Conservation (phyloP, 139 green algal species). For the Gonium pectorale region DNA sequence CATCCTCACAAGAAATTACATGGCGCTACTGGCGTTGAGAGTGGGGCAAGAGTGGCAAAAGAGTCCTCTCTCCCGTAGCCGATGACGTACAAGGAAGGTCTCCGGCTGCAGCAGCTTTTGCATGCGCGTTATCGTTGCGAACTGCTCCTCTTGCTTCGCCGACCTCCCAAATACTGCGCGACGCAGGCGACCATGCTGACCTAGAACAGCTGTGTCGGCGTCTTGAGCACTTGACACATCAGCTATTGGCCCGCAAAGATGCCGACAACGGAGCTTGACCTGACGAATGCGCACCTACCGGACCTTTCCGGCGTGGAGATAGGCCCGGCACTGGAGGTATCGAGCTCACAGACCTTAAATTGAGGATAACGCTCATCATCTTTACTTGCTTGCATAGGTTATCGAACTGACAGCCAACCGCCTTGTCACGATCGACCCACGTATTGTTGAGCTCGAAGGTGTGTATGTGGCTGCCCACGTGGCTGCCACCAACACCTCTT, state of each 20-base stretch:
- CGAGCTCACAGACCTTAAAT: too few relatives aligned
- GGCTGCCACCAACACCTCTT: background rate
- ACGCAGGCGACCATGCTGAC: too few relatives aligned
- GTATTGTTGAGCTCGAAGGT: constrained; percentile 79
- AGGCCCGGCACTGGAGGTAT: constrained; percentile 57
- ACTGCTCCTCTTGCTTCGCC: too few relatives aligned
- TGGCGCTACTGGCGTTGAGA: too few relatives aligned
- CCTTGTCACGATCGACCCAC: constrained; percentile 74
- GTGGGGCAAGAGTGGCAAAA: too few relatives aligned
- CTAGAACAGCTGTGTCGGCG: too few relatives aligned
- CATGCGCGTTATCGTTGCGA: too few relatives aligned
- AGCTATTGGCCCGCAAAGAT: background rate
- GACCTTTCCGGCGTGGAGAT: constrained; percentile 68
- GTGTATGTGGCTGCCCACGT: background rate
- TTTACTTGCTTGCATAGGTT: constrained; percentile 63
- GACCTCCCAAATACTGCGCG: too few relatives aligned
- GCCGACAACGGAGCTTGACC: constrained; percentile 50
- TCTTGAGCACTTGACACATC: background rate
- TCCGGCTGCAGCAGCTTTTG: too few relatives aligned
- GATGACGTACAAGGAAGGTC: too few relatives aligned
- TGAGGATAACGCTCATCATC: too few relatives aligned
- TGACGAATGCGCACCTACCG: constrained; percentile 82
- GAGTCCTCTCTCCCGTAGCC: too few relatives aligned
- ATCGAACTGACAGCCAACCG: constrained; percentile 91
- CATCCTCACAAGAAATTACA: background rate